Evolutionary conservation across 2,329 filamentous ascomycete species (phyloP).

Genomic region (Cladobotryum mycophilum): DNA sequence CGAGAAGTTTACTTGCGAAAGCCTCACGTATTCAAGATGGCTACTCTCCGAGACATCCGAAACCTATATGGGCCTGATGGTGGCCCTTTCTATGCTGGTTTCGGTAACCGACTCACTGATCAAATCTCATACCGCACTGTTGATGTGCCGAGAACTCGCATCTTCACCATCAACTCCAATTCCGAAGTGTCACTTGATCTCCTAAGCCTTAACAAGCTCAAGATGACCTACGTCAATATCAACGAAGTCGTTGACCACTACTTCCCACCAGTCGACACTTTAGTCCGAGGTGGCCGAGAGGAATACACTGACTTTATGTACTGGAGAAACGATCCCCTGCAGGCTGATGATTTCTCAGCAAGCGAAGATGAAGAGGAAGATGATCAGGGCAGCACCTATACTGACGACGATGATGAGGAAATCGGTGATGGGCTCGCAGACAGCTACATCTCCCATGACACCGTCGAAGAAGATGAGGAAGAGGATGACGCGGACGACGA

Average conservation of each 20-base stretch:
- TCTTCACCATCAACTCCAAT: slow-evolving; percentile 98
- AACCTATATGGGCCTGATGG: slow-evolving; percentile 71
- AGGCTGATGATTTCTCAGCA: slow-evolving; percentile 81
- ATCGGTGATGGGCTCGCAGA: slow-evolving; percentile 40
- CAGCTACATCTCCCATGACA: slow-evolving; percentile 49
- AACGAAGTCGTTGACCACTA: slow-evolving; percentile 96
- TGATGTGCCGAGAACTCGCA: slow-evolving; percentile 87
- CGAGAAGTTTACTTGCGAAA: slow-evolving; percentile 93
- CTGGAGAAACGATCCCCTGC: slow-evolving; percentile 80
- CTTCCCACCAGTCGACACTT: slow-evolving; percentile 83
- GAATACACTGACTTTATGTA: slow-evolving; percentile 97
- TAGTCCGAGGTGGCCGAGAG: slow-evolving; percentile 85
- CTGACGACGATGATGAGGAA: slow-evolving; percentile 40
- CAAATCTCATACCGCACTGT: slow-evolving; percentile 94
- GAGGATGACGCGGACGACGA: slow-evolving; percentile 27
- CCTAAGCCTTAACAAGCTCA: slow-evolving; percentile 85
- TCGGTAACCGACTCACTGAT: slow-evolving; percentile 93
- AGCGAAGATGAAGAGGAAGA: slow-evolving; percentile 54
- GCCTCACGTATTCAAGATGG: slow-evolving; percentile 99
- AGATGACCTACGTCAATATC: slow-evolving; percentile 95
- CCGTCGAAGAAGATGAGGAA: slow-evolving; percentile 34
- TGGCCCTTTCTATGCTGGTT: slow-evolving; percentile 92
- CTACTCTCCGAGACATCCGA: slow-evolving; percentile 88
- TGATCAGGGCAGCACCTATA: slow-evolving; percentile 38
- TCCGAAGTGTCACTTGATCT: slow-evolving; percentile 91